Evolutionary conservation across 2,329 filamentous ascomycete genomes (phyloP).

Genomic region (Albifimbria verrucaria): DNA sequence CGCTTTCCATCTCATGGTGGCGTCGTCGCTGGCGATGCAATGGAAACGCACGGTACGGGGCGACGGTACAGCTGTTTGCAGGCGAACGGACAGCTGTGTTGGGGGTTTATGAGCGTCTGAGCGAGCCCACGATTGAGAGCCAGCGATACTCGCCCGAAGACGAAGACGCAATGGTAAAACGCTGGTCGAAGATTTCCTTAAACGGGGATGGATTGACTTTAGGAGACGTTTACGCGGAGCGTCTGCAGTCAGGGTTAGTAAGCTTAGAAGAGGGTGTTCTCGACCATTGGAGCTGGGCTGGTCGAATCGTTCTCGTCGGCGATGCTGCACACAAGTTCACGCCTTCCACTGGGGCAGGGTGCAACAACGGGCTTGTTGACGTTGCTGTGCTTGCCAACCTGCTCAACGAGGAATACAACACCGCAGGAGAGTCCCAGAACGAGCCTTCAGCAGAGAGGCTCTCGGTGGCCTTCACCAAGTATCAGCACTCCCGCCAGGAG

Average conservation of each 20-base stretch:
- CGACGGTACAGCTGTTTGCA: background rate
- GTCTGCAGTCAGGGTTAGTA: constrained; percentile 13
- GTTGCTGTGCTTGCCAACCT: constrained; percentile 18
- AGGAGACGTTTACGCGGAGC: constrained; percentile 19
- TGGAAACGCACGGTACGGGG: background rate
- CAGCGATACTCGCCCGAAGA: background rate
- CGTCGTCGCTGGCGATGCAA: background rate
- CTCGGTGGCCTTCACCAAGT: background rate
- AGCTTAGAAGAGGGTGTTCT: constrained; percentile 27
- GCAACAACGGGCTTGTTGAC: constrained; percentile 27
- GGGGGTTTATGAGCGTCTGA: background rate
- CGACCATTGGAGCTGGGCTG: constrained; percentile 20
- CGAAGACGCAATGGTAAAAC: background rate
- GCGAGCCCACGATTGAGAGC: background rate
- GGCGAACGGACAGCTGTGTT: background rate
- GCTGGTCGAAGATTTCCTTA: background rate
- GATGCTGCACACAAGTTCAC: constrained; percentile 31
- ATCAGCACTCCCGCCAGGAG: background rate
- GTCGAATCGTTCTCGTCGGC: constrained; percentile 25
- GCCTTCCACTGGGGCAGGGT: constrained; percentile 23
- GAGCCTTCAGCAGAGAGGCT: background rate
- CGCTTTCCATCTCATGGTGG: background rate
- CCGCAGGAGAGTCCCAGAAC: background rate
- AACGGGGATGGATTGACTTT: constrained; percentile 11
- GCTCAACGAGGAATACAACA: constrained; percentile 11